These are phyloP conservation scores for Aspergillus thermomutatus DNA, from an alignment of 2,329 filamentous ascomycete species.

Conservation along the genomic window DNA sequence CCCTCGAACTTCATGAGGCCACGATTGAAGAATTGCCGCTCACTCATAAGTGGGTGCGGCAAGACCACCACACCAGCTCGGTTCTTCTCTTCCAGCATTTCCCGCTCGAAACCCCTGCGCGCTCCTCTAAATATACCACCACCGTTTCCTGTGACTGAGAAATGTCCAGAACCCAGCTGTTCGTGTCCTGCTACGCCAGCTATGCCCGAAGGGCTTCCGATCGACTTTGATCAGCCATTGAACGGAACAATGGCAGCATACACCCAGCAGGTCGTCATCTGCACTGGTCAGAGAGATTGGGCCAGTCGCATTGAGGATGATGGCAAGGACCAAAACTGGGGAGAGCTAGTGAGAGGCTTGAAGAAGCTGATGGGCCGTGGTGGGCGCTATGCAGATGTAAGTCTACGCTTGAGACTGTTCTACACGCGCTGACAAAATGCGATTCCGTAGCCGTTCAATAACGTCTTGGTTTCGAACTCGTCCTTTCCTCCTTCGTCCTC, in stretches of 20 bases:
- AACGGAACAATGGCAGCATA: conserved; percentile 77
- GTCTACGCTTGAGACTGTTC: conserved; percentile 5
- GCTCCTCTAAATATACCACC: conserved; percentile 35
- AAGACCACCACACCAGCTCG: conserved; percentile 12
- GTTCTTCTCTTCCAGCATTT: conserved; percentile 21
- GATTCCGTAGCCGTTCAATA: conserved; percentile 69
- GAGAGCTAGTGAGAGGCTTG: conserved; percentile 59
- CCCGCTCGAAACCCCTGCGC: conserved; percentile 17
- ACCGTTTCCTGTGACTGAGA: conserved; percentile 47
- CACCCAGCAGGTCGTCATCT: conserved; percentile 77
- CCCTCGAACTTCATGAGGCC: conserved; percentile 11
- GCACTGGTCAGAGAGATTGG: conserved; percentile 79
- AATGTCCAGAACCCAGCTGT: conserved; percentile 75
- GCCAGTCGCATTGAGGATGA: conserved; percentile 80
- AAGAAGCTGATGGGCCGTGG: conserved; percentile 65
- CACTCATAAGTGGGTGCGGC: conserved; percentile 13
- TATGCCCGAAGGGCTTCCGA: conserved; percentile 65
- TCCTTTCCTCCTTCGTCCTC: conserved; percentile 63
- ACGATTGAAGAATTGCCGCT: conserved; percentile 3
- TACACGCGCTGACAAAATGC: conserved; percentile 7
- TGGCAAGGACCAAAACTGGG: conserved; percentile 48
- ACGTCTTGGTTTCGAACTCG: conserved; percentile 71
- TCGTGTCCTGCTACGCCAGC: conserved; percentile 69
- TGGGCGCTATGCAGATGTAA: conserved; percentile 62
- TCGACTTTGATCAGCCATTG: conserved; percentile 68